Evolutionary conservation across 331 rosid genomes (phyloP).

Genomic region (Telfairia occidentalis): DNA sequence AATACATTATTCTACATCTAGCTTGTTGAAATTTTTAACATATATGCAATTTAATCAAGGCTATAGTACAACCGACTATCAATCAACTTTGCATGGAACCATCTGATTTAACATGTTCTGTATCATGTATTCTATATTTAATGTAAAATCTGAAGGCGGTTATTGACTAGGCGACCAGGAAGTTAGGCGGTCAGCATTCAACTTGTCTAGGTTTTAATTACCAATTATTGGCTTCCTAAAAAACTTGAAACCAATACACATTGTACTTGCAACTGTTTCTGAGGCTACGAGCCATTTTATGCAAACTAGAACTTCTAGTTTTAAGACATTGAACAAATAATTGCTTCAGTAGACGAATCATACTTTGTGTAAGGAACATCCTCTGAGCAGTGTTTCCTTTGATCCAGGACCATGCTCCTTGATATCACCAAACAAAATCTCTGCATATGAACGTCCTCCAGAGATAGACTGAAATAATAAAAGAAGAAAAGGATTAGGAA

Average conservation of each 20-base stretch:
- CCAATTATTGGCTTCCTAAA: background rate
- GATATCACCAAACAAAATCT: constrained; percentile 62
- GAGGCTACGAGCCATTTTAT: background rate
- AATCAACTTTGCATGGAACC: background rate
- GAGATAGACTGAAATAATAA: constrained; percentile 58
- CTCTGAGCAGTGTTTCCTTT: constrained; percentile 52
- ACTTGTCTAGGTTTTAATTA: background rate
- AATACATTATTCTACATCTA: too few relatives aligned
- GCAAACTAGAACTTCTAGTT: background rate
- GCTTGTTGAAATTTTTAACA: too few relatives aligned
- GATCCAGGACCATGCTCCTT: constrained; percentile 31
- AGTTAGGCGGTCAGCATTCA: background rate
- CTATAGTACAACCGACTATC: too few relatives aligned
- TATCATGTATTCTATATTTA: background rate
- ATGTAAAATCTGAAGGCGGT: background rate
- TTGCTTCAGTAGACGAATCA: constrained; percentile 12
- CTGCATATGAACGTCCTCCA: constrained; percentile 81
- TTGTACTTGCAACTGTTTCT: background rate
- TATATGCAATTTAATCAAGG: too few relatives aligned
- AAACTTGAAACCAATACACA: background rate
- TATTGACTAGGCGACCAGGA: too few relatives aligned
- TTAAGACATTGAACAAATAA: background rate
- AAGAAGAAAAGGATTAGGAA: background rate
- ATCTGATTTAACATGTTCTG: background rate
- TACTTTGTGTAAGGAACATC: constrained; percentile 89